Conservation (phyloP, 345 rosid species). For the Hibiscus trionum region DNA sequence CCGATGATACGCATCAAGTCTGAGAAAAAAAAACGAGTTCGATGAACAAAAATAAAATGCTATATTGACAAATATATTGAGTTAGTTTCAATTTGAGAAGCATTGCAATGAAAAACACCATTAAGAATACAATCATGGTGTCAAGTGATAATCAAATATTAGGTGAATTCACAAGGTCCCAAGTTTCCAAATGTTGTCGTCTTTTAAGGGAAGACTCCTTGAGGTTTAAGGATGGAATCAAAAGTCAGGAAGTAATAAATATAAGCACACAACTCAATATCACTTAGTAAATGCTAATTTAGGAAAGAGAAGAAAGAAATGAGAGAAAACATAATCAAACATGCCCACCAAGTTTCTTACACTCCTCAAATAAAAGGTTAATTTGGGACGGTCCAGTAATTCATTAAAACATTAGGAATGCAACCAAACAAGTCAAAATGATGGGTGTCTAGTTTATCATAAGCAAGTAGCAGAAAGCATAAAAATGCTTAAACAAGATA, state of each 20-base stretch:
- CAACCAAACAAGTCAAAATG: not conserved
- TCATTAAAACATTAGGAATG: not conserved
- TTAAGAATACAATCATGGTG: not conserved
- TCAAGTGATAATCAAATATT: not conserved
- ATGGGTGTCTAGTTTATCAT: not conserved
- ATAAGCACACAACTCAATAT: not conserved
- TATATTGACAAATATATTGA: not conserved
- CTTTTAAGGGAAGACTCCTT: not conserved
- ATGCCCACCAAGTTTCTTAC: not conserved
- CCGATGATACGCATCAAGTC: constrained; percentile 64
- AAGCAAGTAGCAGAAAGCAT: not conserved
- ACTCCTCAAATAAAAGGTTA: not conserved
- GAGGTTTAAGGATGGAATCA: not conserved
- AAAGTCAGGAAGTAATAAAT: not conserved
- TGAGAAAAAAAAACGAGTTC: constrained; percentile 30
- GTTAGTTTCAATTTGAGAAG: not conserved
- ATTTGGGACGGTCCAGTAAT: not conserved
- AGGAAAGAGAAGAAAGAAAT: not conserved
- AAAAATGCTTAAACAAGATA: not conserved
- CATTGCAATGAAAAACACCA: not conserved
- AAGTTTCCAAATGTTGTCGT: not conserved
- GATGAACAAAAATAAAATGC: constrained; percentile 2
- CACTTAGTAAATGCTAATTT: not conserved
- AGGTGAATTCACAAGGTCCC: not conserved
- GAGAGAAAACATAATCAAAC: not conserved